Evolutionary conservation across 2,329 filamentous ascomycete genomes (phyloP).

Genomic region (Paraphaeosphaeria minitans): DNA sequence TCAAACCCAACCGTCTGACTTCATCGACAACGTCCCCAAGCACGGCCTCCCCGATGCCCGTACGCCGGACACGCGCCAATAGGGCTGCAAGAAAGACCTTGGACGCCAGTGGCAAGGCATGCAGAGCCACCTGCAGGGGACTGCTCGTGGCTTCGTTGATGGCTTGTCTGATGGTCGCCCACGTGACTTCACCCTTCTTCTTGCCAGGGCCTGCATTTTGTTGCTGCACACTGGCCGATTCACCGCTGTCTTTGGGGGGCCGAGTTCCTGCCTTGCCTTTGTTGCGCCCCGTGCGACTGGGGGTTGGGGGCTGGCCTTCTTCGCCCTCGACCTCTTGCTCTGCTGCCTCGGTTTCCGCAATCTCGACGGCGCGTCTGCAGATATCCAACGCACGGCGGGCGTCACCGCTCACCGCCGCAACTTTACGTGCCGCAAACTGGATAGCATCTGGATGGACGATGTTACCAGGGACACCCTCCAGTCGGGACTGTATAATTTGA

Average conservation of each 20-base stretch:
- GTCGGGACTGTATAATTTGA: constrained; percentile 93
- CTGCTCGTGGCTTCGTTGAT: constrained; percentile 95
- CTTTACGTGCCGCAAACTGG: constrained; percentile 95
- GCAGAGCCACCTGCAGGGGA: constrained; percentile 86
- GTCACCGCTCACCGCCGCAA: constrained; percentile 94
- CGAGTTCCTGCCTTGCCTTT: constrained; percentile 34
- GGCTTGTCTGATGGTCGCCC: constrained; percentile 89
- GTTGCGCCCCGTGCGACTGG: constrained; percentile 61
- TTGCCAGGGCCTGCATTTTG: constrained; percentile 28
- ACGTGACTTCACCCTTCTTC: constrained; percentile 71
- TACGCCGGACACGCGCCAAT: constrained; percentile 76
- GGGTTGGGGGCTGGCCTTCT: constrained; percentile 59
- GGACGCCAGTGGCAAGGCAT: constrained; percentile 76
- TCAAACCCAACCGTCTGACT: constrained; percentile 69
- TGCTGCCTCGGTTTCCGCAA: constrained; percentile 77
- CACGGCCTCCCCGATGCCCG: constrained; percentile 83
- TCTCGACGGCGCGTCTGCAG: constrained; percentile 90
- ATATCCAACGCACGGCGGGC: constrained; percentile 92
- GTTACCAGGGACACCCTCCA: constrained; percentile 84
- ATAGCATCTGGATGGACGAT: constrained; percentile 93
- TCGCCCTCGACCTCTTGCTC: constrained; percentile 34
- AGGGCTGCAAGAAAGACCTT: constrained; percentile 88
- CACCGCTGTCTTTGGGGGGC: constrained; percentile 27
- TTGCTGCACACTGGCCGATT: constrained; percentile 26
- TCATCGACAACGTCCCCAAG: constrained; percentile 91